phyloP scores from a whole-genome alignment of 495 filamentous ascomycete genomes.

The Collariella sp. region DNA sequence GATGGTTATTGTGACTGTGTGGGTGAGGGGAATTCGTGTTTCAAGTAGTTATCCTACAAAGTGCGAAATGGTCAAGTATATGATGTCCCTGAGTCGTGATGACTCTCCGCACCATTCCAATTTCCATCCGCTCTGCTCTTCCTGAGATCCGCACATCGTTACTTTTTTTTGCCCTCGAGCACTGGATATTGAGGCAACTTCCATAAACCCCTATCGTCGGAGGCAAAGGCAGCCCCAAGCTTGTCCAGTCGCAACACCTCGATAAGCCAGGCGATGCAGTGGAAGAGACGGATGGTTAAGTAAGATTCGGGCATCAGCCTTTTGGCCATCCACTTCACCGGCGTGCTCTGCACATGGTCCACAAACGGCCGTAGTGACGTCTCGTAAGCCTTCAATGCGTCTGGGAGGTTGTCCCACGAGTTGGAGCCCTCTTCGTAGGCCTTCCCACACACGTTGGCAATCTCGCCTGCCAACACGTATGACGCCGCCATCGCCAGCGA shows the following conservation, averaged over 20 bases:
- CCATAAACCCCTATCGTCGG: conserved; percentile 6
- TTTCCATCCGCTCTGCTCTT: neutral
- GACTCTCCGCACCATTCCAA: neutral
- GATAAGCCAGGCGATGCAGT: conserved; percentile 1
- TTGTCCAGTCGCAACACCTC: conserved; percentile 6
- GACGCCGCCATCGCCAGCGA: conserved; percentile 38
- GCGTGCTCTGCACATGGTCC: conserved; percentile 4
- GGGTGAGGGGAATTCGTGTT: too few relatives aligned
- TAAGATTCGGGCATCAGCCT: conserved; percentile 4
- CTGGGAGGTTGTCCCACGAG: conserved; percentile 7
- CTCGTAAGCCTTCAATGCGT: conserved; percentile 18
- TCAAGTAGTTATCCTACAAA: too few relatives aligned
- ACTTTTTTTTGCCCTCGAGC: neutral
- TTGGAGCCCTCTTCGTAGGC: neutral
- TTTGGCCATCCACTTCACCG: neutral
- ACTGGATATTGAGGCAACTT: conserved; percentile 18
- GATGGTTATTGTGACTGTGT: too few relatives aligned
- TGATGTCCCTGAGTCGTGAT: neutral
- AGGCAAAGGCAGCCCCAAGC: neutral
- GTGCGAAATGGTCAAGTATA: too few relatives aligned
- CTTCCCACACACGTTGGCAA: conserved; percentile 26
- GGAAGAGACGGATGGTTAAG: conserved; percentile 5
- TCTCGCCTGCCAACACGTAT: conserved; percentile 47
- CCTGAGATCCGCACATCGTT: neutral
- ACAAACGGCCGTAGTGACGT: conserved; percentile 14